Evolutionary conservation across 2,329 filamentous ascomycete genomes (phyloP), one percentile per base, ranked within the genome.

Genomic region (Clarireedia hainanense): DNA sequence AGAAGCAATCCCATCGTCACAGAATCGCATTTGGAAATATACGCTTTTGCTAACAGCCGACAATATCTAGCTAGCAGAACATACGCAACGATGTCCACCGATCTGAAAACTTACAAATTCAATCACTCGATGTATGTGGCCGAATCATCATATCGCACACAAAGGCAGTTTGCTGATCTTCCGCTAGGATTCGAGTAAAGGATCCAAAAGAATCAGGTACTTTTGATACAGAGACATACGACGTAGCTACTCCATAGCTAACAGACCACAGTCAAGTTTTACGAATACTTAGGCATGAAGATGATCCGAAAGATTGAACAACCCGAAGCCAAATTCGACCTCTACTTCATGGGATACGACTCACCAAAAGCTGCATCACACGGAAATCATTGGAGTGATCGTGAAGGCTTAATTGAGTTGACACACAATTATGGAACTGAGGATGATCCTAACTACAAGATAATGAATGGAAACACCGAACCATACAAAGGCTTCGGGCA

Each of bases 311-410:
- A 91, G 74, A 78, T 94, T 47, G 77, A 86, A 60, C 88, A 90
- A 68, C 88, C 91, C 14, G 91, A 96, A 58, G 83, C 83, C 72
- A 96, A 95, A 69, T 97, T 97, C 72, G 89, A 94, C 67, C 83
- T 96, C 27, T 97, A 97, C 78, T 97, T 97, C 75, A 79, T 99
- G 58, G 91, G 86, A 58, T 97, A 95, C 74, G 86, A 96, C 69
- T 81, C 83, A 34, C 82, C 89, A 9, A 77, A 80, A 39, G 87
- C 92, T 14, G 75, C 82, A n/a, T 94, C 88, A 9, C 76, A 80
- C 56, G 87, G 85, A 66, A 84, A 84, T 61, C 81, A 85, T 67
- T 69, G 73, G 30, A 91, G 86, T 75, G 89, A 96, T 72, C 86
- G 94, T 54, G 86, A 95, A 72, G 94, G 89, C 47, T 80, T 97